These are phyloP conservation scores for Verbena officinalis DNA, from an alignment of 257 asterid genomes.

Conservation along the genomic window DNA sequence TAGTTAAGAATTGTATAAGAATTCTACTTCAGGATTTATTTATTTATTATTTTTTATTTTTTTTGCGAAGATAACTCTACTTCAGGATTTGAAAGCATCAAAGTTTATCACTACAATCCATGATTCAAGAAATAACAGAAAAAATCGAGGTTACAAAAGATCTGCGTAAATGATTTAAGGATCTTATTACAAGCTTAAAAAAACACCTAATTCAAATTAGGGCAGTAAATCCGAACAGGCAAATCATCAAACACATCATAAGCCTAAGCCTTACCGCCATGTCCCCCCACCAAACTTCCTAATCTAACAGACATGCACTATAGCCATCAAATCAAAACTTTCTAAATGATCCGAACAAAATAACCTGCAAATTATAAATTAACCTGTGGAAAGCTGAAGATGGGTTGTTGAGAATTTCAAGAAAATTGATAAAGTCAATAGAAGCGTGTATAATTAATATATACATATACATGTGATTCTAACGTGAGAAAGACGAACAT, in stretches of 20 bases:
- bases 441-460: slow-evolving; percentile 1
- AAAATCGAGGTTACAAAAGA: slow-evolving; percentile 21
- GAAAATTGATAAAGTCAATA: slow-evolving; percentile 27
- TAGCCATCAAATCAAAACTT: neutral
- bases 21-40: neutral
- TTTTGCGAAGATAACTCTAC: too few relatives aligned
- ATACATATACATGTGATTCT: neutral
- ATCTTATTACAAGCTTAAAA: slow-evolving; percentile 11
- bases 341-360: slow-evolving; percentile 8
- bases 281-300: slow-evolving; percentile 10
- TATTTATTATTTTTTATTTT: too few relatives aligned
- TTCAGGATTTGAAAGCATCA: slow-evolving; percentile 7
- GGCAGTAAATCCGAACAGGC: slow-evolving; percentile 25
- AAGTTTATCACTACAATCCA: slow-evolving; percentile 22
- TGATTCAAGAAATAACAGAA: slow-evolving; percentile 11
- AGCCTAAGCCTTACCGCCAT: neutral
- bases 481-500: neutral
- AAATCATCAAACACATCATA: slow-evolving; percentile 10
- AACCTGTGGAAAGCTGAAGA: slow-evolving; percentile 40
- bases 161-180: slow-evolving; percentile 5
- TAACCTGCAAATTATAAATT: slow-evolving; percentile 6
- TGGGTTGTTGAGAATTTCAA: slow-evolving; percentile 39
- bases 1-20: neutral
- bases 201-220: slow-evolving; percentile 31
- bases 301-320: slow-evolving; percentile 25